phyloP scores from a whole-genome alignment of 495 filamentous ascomycete genomes.

The Annulohypoxylon moriforme region DNA sequence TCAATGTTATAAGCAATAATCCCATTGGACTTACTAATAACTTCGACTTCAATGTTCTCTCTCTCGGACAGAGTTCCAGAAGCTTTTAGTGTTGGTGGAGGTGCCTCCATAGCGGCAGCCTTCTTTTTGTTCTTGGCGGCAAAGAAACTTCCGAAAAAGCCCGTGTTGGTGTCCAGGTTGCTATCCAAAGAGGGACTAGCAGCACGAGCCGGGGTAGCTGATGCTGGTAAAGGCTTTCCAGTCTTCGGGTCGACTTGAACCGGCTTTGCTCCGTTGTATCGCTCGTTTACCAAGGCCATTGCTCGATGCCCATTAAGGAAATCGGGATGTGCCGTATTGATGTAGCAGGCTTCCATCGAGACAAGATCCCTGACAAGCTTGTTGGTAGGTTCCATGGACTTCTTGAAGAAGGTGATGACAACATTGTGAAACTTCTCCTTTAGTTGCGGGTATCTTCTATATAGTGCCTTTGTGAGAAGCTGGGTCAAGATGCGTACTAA shows the following conservation, averaged over 20 bases:
- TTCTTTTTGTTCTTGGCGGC: slow-evolving; percentile 99
- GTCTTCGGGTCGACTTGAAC: slow-evolving; percentile 99
- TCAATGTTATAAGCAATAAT: slow-evolving; percentile 8
- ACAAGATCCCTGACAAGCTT: slow-evolving; percentile 96
- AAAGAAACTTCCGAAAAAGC: slow-evolving; percentile 98
- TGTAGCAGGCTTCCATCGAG: slow-evolving; percentile 93
- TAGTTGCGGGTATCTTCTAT: slow-evolving; percentile 88
- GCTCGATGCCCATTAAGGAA: slow-evolving; percentile 97
- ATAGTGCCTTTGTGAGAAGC: slow-evolving; percentile 87
- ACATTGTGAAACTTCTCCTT: slow-evolving; percentile 98
- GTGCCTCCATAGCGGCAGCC: slow-evolving; percentile 98
- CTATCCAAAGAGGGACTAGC: slow-evolving; percentile 72
- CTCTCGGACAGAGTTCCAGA: slow-evolving; percentile 92
- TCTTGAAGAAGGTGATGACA: slow-evolving; percentile 97
- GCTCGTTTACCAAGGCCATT: slow-evolving; percentile 97
- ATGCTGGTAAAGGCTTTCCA: slow-evolving; percentile 87
- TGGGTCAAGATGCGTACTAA: slow-evolving; percentile 94
- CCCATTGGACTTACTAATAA: slow-evolving; percentile 83
- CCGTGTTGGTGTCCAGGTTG: slow-evolving; percentile 67
- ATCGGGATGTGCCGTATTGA: slow-evolving; percentile 98
- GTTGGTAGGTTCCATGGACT: slow-evolving; percentile 95
- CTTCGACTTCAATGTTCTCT: slow-evolving; percentile 94
- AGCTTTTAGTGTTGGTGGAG: slow-evolving; percentile 91
- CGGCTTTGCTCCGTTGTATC: slow-evolving; percentile 80
- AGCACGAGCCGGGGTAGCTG: slow-evolving; percentile 70